A percentile compares a stretch with the other conserved stretches of the same genome.
These are phyloP conservation scores for Phlebopus sp. DNA, from an alignment of 1,284 basidiomycete species.

Conservation along the genomic window DNA sequence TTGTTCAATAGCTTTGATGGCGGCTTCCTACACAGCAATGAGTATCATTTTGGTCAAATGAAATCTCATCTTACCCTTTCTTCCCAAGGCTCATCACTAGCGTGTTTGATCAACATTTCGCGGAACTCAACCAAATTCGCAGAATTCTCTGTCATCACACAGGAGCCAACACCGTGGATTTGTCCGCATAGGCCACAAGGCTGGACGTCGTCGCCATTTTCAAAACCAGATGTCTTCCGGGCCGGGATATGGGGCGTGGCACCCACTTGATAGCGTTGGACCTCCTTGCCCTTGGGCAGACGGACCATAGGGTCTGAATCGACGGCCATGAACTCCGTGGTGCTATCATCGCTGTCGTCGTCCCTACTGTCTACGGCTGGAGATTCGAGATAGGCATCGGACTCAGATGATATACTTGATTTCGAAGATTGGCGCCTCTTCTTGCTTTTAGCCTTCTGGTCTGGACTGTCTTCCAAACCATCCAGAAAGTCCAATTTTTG, in stretches of 20 bases:
- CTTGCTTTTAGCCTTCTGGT: constrained; percentile 26
- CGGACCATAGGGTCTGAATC: constrained; percentile 3
- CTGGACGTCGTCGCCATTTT: constrained; percentile 18
- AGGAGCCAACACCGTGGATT: constrained; percentile 49
- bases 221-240: constrained; percentile 17
- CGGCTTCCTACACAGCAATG: constrained; percentile 45
- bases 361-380: constrained; percentile 7
- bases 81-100: constrained; percentile 61
- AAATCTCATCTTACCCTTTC: constrained; percentile 44
- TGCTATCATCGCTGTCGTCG: constrained; percentile 27
- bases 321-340: constrained; percentile 21
- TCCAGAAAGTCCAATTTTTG: constrained; percentile 34
- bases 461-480: constrained; percentile 25
- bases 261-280: constrained; percentile 6
- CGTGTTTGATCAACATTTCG: constrained; percentile 57
- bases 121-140: constrained; percentile 67
- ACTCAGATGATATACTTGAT: constrained; percentile 27
- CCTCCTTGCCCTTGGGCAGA: constrained; percentile 10
- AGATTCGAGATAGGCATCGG: constrained; percentile 29
- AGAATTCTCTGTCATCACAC: constrained; percentile 62
- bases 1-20: constrained; percentile 65
- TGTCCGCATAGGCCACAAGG: constrained; percentile 62
- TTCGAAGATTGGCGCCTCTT: constrained; percentile 24
- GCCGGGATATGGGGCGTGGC: not conserved
- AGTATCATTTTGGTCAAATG: not conserved